These are phyloP conservation scores for Alternaria alternata DNA, from an alignment of 2,329 filamentous ascomycete species.

Conservation along the genomic window DNA sequence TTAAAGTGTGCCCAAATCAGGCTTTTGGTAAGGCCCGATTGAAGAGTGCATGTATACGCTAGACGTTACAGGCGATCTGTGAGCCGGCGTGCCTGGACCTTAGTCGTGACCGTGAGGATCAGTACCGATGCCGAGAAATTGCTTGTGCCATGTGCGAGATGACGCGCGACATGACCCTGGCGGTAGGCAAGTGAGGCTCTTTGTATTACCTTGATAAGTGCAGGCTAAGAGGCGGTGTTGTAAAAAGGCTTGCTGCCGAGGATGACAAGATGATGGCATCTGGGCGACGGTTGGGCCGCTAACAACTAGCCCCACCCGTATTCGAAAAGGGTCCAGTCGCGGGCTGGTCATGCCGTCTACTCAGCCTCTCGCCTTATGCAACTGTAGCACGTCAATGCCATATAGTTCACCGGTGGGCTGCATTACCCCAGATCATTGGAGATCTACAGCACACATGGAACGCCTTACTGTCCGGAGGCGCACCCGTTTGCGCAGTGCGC, in stretches of 20 bases:
- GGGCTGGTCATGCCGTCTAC: conserved; percentile 1
- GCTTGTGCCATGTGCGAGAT: conserved; percentile 4
- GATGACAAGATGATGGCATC: conserved; percentile 1
- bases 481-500: conserved; percentile 16
- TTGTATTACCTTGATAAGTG: conserved; percentile 13
- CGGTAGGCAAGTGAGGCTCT: conserved; percentile 22
- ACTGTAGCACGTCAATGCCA: conserved; percentile 3
- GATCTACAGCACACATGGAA: conserved; percentile 2
- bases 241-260: not conserved
- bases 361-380: conserved; percentile 21
- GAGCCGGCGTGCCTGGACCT: conserved; percentile 5
- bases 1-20: not conserved
- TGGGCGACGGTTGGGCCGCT: conserved; percentile 2
- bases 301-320: not conserved
- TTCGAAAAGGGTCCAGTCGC: not conserved
- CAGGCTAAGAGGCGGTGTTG: conserved; percentile 2
- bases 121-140: not conserved
- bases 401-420: conserved; percentile 29
- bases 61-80: conserved; percentile 4
- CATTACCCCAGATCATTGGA: conserved; percentile 9
- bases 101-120: not conserved
- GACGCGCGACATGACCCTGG: conserved; percentile 9
- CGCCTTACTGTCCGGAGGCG: conserved; percentile 22
- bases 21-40: conserved; percentile 15
- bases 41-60: conserved; percentile 1